Evolutionary conservation across 805 yeast genomes (phyloP).

Genomic region (Nakazawaea populi): DNA sequence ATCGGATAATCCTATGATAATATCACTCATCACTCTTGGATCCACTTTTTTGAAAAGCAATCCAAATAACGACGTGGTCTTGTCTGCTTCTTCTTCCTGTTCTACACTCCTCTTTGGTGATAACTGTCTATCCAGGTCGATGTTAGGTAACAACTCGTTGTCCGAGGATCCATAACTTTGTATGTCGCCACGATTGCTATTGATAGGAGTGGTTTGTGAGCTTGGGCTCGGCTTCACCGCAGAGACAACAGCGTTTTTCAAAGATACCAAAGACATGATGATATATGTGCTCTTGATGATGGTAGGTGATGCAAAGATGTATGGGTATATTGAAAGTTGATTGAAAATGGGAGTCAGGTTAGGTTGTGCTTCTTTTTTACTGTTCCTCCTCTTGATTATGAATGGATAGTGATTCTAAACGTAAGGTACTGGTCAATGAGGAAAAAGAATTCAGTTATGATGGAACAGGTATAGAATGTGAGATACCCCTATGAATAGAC

Average conservation of each 20-base stretch:
- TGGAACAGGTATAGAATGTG: no score
- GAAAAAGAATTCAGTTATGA: no score
- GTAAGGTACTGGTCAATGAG: no score
- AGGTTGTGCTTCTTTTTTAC: no score
- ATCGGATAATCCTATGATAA: conserved; percentile 89
- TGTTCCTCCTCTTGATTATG: no score
- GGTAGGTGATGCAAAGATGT: neutral
- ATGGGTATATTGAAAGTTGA: neutral
- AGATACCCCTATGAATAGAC: no score
- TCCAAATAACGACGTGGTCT: neutral
- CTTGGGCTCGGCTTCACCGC: conserved; percentile 10
- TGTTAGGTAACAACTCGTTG: neutral
- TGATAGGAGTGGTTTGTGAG: neutral
- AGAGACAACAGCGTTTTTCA: conserved; percentile 23
- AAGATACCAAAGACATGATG: conserved; percentile 25
- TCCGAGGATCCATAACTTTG: conserved; percentile 7
- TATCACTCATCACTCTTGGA: conserved; percentile 92
- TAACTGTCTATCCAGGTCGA: conserved; percentile 1
- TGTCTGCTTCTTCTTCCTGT: conserved; percentile 1
- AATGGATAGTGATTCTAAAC: no score
- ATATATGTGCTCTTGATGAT: neutral
- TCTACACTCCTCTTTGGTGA: neutral
- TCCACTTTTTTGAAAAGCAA: conserved; percentile 53
- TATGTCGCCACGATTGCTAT: neutral
- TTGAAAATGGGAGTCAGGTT: no score